phyloP scores from a whole-genome alignment of 2,329 filamentous ascomycete genomes.

The Capronia coronata region DNA sequence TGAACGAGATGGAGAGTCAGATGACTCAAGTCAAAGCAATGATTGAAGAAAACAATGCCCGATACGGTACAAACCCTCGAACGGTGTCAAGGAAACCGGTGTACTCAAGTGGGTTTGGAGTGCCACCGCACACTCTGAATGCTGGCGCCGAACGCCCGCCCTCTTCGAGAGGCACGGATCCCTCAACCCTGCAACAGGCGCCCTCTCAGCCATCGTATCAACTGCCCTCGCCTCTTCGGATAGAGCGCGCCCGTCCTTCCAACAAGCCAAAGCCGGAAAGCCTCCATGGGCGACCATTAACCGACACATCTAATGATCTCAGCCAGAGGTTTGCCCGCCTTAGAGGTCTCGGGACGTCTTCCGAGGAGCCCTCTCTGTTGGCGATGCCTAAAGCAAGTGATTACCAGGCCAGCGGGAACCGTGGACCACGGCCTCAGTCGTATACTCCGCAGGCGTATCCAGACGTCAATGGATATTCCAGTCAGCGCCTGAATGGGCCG shows the following conservation, averaged over 20 bases:
- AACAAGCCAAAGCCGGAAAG: conserved; percentile 25
- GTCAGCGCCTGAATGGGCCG: conserved; percentile 37
- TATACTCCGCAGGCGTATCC: conserved; percentile 28
- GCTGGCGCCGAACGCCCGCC: conserved; percentile 5
- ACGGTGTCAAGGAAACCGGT: conserved; percentile 16
- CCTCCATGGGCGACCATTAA: conserved; percentile 23
- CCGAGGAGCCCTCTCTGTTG: conserved; percentile 9
- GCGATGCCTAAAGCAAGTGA: conserved; percentile 24
- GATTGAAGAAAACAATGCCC: conserved; percentile 58
- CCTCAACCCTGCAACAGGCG: neutral
- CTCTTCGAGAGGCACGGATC: neutral
- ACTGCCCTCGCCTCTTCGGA: conserved; percentile 19
- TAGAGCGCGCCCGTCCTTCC: conserved; percentile 22
- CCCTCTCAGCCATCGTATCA: conserved; percentile 9
- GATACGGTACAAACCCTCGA: conserved; percentile 51
- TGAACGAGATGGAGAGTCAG: conserved; percentile 28
- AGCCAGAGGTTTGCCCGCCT: conserved; percentile 28
- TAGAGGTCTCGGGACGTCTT: conserved; percentile 16
- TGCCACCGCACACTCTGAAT: conserved; percentile 4
- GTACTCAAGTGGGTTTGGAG: conserved; percentile 21
- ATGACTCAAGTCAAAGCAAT: conserved; percentile 55
- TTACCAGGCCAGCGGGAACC: conserved; percentile 15
- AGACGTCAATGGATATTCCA: conserved; percentile 24
- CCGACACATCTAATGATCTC: conserved; percentile 24
- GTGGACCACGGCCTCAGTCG: conserved; percentile 12